Evolutionary conservation across 2,329 filamentous ascomycete species (phyloP), one percentile per base, ranked within the genome.

Genomic region (Colletotrichum siamense): DNA sequence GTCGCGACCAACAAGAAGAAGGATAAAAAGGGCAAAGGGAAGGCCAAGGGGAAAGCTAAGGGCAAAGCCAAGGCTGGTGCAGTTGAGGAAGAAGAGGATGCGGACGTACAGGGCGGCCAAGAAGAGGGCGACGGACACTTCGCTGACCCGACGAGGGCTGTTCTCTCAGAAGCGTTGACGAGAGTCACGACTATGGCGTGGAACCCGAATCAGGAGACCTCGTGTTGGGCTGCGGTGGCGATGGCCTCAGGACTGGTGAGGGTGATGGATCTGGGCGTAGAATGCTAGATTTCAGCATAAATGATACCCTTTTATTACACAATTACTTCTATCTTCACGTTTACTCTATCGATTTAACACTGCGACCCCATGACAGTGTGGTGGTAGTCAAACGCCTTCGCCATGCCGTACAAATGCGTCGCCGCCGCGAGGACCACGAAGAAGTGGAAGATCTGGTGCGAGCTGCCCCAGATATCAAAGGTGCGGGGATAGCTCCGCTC

Each of bases 381-480:
- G 81, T 95, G 93, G 82, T 95, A 94, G 85, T 98, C 95, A 85
- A 98, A 98, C 6, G 96, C 96, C 84, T 92, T 94, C 34, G 95
- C 83, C 86, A 99, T 90, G 65, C 95, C 96, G 69, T 92, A 93
- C 76, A 99, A 87, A 87, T 99, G 97, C 28, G 94, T 91, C 2
- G 91, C 90, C 0, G 95, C 96, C 1, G 97, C 97, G 77, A 96
- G 84, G 18, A 99, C 88, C 32, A 99, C 96, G 78, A 97, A 90
- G 52, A 98, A 88, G 86, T 99, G 97, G 84, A 99, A 99, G 78
- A 99, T 94, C 86, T 99, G 97, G 85, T 99, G 97, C 24, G 95
- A 98, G 82, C 93, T 96, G 49, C 97, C 96, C 91, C 95, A 95
- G 68, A 98, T 95, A 85, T 99, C 97, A 82, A 96, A 98, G 9